Base-by-base conservation (phyloP, 257 asterid species). In the Catharanthus roseus region DNA sequence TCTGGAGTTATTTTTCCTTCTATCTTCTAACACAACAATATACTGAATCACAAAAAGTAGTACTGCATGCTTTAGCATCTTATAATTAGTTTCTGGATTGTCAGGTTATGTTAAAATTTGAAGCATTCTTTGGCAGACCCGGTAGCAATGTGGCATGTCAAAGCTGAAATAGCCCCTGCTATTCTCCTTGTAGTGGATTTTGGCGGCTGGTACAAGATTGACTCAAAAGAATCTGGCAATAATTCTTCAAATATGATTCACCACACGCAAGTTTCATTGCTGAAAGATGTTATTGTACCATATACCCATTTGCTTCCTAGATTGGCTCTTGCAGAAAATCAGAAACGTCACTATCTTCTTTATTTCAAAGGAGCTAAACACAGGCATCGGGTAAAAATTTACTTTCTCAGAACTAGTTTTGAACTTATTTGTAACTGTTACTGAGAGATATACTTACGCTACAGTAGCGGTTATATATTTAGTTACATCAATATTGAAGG, bases 71-170 rank as follows among this genome's bases (percentile, higher is more conserved):
- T 58, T 74, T 83, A 81, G 82, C 75, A 74, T 84, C 89, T 86
- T 89, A 88, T 90, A 76, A 44, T 85, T 70, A 88, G 92, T 80
- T 81, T 88, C 81, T 90, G 87, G 83, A 81, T 78, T 86, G 93
- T 80, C 96, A 90, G 96, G 96, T 82, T 87, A 70, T 87, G 82
- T 86, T 90, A 90, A 86, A 90, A 82, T 85, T 88, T 92, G 97
- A 88, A 90, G 96, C 92, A 79, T 88, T 90, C 85, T 90, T 88
- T 93, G 98, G 95, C 98, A 93, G 97, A 93, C 95, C 98, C 98
- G 74, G 93, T 90, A 77, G 92, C 98, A 38, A 84, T 93, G 96
- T 90, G 92, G 93, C 98, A 93, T 74, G 83, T 93, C 69, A 90
- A 82, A 78, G 96, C 85, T 4, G 96, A 93, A 81, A 85, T 90